Evolutionary conservation across 768 basidiomycete species (phyloP), one percentile per base, ranked within the genome.

Genomic region (Boletus sensibilis): DNA sequence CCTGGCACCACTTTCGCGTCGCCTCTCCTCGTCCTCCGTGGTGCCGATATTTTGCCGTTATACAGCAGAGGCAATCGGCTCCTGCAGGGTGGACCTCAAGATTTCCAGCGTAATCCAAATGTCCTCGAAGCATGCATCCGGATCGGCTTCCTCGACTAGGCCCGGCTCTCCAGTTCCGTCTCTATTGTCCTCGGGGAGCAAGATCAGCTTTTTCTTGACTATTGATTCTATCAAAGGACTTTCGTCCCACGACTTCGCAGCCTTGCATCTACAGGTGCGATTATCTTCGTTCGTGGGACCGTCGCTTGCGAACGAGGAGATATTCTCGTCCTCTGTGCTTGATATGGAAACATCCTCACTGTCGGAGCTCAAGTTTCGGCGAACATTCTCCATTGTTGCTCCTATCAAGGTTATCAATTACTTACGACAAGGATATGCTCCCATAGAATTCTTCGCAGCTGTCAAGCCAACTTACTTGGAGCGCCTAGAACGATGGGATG

Each of bases 11-110:
- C 79, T 98, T 44, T 86, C 84, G 13, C 86, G 92, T 40, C 80
- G 85, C 52, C 75, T 92, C 37, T 88, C 91, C 3, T 89, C 86
- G 1, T 79, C 82, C 3, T 85, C 84, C n/a, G 82, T 80, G 0
- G 83, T 91, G 16, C 94, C 94, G 1, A 94, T 99, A 66, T 92
- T 93, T 70, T 96, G 93, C 68, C 85, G 90, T 33, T 96, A 95
- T 67, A 97, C 94, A 1, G 82, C 92, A 45, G 96, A 98, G 68
- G 95, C 95, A 2, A 94, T 98, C 61, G 97, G 96, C 2, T 93
- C 92, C 27, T 98, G 95, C 74, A 85, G 93, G 23, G 79, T 97
- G 52, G 86, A 88, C 61, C 80, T 97, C 72, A 91, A 86, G 73
- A 81, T 93, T 42, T 81, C 89, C 61, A 92, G 85, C 59, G 82